phyloP scores from a whole-genome alignment of 805 yeast species.

The Ogataea allantospora region DNA sequence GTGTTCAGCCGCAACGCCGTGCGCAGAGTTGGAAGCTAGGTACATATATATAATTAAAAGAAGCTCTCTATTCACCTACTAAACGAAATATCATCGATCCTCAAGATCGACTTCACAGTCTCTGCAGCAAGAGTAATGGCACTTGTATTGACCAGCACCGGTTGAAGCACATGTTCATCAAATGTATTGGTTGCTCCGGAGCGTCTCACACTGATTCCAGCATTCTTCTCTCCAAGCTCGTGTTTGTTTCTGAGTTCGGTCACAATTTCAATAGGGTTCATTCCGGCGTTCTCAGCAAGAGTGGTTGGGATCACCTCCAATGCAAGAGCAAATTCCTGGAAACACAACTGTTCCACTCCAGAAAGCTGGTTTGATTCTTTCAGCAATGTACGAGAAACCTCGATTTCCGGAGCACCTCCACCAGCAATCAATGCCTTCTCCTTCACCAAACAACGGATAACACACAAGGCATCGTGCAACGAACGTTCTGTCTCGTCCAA shows the following conservation, averaged over 20 bases:
- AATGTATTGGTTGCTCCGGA: constrained; percentile 89
- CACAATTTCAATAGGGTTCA: constrained; percentile 86
- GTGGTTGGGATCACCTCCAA: constrained; percentile 92
- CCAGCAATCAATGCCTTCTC: constrained; percentile 93
- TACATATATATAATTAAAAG: background rate
- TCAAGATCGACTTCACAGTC: constrained; percentile 90
- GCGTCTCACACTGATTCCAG: constrained; percentile 95
- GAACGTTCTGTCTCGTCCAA: constrained; percentile 97
- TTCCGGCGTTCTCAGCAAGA: constrained; percentile 92
- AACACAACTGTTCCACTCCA: constrained; percentile 88
- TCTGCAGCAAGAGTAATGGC: constrained; percentile 95
- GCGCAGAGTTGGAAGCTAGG: constrained; percentile 2
- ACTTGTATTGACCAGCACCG: constrained; percentile 90
- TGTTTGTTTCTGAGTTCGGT: constrained; percentile 91
- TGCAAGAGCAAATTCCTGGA: constrained; percentile 89
- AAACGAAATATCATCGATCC: constrained; percentile 96
- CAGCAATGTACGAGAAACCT: constrained; percentile 70
- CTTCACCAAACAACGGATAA: constrained; percentile 81
- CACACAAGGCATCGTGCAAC: constrained; percentile 96
- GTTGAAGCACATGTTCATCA: constrained; percentile 94
- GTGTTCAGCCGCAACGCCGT: constrained; percentile 69
- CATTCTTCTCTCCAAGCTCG: constrained; percentile 83
- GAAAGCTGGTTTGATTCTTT: constrained; percentile 70
- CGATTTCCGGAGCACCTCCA: constrained; percentile 98
- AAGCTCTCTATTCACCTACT: constrained; percentile 53